These are phyloP conservation scores for Kalanchoe fedtschenkoi DNA, from an alignment of 164 flowering plant genomes.

Conservation along the genomic window DNA sequence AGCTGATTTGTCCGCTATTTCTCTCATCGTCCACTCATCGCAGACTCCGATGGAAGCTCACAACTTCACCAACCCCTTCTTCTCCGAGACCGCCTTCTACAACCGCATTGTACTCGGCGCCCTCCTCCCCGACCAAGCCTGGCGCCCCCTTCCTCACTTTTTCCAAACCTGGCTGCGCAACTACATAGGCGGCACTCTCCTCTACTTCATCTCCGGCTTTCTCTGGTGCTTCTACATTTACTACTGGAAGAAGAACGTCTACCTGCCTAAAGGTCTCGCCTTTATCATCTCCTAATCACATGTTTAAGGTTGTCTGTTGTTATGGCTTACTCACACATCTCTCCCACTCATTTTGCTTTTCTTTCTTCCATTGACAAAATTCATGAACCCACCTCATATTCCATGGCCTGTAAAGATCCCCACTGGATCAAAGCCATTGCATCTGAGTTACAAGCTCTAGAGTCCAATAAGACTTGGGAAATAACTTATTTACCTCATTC, in stretches of 20 bases:
- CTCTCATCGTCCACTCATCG: too few species aligned
- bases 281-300: neutral
- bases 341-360: too few species aligned
- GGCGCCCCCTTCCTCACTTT: conserved; percentile 51
- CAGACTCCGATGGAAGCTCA: conserved; percentile 17
- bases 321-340: too few species aligned
- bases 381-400: too few species aligned
- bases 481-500: too few species aligned
- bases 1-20: too few species aligned
- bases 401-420: too few species aligned
- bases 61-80: conserved; percentile 30
- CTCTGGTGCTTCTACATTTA: conserved; percentile 84
- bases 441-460: too few species aligned
- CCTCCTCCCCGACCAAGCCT: conserved; percentile 35
- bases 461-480: too few species aligned
- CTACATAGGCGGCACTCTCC: conserved; percentile 49
- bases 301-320: too few species aligned
- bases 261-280: conserved; percentile 61
- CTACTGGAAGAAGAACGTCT: conserved; percentile 56
- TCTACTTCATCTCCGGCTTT: conserved; percentile 62
- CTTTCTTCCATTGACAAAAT: too few species aligned
- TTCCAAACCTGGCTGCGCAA: conserved; percentile 70
- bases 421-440: too few species aligned
- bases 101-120: conserved; percentile 52
- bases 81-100: conserved; percentile 50